Evolutionary conservation across 2,329 filamentous ascomycete genomes (phyloP), one percentile per base, ranked within the genome.

Genomic region (Sclerotinia minor): DNA sequence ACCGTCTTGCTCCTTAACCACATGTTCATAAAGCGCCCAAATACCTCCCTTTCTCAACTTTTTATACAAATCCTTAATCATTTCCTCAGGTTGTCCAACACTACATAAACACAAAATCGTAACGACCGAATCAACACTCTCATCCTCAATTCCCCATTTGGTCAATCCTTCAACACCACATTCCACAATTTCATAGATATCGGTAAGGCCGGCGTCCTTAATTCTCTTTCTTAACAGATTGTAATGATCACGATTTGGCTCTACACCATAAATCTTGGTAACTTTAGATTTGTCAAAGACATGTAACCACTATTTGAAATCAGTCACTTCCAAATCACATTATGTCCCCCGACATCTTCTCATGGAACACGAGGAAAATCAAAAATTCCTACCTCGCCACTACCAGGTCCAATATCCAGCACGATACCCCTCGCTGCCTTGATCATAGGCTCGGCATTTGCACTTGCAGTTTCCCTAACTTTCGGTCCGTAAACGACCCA

Each of bases 401-500:
- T 81, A 3, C 85, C 88, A 1, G 88, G 83, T 3, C 88, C 88
- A 65, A 90, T 81, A 77, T 91, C 88, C 75, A 76, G 50, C 72
- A 73, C 19, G 76, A 76, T 71, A 6, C 75, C 75, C 4, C 60
- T 59, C 0, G 72, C 73, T 19, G 69, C 58, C 7, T 41, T 32
- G 11, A 75, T 68, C 24, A 74, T 58, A 0, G 87, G 84, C 13
- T 83, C 75, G 3, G 89, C 83, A 38, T 77, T 77, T 0, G 73
- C 73, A 47, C 79, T 79, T 24, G 78, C 81, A 52, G 70, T 73
- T n/a, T 77, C 70, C 68, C 83, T 82, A 4, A 85, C 79, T 5
- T 76, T 69, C 0, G 87, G 85, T 0, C 86, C 86, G 55, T 81
- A 80, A 65, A 75, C 79, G 45, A 77, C 77, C 88, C 88, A 91